A percentile compares a stretch with the other conserved stretches of the same genome.
phyloP scores from a whole-genome alignment of 163 green algal species.

The Chlorella variabilis region DNA sequence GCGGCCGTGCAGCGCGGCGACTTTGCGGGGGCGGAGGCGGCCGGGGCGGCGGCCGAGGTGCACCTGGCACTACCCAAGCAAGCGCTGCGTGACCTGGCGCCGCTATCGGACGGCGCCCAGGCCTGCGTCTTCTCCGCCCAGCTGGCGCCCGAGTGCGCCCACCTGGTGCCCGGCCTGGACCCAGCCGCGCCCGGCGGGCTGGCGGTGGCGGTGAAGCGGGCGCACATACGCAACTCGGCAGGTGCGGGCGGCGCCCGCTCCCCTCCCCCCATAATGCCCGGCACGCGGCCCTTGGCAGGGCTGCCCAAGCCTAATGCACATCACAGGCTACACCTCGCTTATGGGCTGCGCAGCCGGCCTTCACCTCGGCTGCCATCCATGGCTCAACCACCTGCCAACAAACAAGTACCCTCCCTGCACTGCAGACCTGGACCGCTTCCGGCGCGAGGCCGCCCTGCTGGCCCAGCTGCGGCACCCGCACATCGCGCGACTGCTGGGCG shows the following conservation, averaged over 20 bases:
- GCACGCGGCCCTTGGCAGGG: no score
- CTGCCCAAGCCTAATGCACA: no score
- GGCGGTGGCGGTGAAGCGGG: slow-evolving; percentile 78
- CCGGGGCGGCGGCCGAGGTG: slow-evolving; percentile 2
- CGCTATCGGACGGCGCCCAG: slow-evolving; percentile 36
- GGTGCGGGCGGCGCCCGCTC: no score
- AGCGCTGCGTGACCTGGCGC: not conserved
- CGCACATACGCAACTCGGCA: slow-evolving; percentile 67
- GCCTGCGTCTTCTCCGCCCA: slow-evolving; percentile 11
- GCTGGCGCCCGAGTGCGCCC: not conserved
- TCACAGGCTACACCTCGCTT: no score
- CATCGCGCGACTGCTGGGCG: slow-evolving; percentile 67
- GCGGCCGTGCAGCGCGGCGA: slow-evolving; percentile 40
- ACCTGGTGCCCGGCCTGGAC: not conserved
- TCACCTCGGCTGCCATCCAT: slow-evolving; percentile 12
- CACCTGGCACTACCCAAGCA: slow-evolving; percentile 20
- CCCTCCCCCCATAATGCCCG: no score
- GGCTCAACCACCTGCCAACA: not conserved
- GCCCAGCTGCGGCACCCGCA: slow-evolving; percentile 57
- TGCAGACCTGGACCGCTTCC: slow-evolving; percentile 77
- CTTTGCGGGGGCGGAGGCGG: slow-evolving; percentile 46
- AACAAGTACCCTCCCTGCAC: not conserved
- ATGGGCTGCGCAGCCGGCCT: no score
- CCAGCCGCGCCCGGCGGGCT: not conserved
- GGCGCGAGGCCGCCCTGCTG: slow-evolving; percentile 70